Percentiles rank a stretch among this genome's conserved stretches.
Conservation (phyloP, 139 green algal genomes). For the Ettlia oleoabundans region DNA sequence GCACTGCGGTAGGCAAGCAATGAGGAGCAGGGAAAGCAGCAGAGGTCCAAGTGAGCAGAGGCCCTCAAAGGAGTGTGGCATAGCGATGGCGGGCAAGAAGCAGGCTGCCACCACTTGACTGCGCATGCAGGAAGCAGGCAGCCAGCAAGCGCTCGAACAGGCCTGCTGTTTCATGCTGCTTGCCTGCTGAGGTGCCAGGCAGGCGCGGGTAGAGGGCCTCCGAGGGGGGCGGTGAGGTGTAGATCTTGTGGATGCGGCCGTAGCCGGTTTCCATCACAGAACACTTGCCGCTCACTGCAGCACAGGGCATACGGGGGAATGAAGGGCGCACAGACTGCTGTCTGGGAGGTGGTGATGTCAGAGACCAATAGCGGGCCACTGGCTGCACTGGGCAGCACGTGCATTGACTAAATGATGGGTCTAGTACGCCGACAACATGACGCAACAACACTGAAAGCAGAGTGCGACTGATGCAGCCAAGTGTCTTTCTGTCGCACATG, state of each 20-base stretch:
- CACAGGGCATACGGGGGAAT: background rate
- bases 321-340: background rate
- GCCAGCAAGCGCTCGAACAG: too few relatives aligned
- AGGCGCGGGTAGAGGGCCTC: constrained; percentile 5
- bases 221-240: background rate
- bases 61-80: background rate
- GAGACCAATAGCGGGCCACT: too few relatives aligned
- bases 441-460: too few relatives aligned
- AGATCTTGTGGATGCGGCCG: constrained; percentile 24
- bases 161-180: too few relatives aligned
- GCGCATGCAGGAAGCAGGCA: too few relatives aligned
- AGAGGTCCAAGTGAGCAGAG: background rate
- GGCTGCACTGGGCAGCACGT: too few relatives aligned
- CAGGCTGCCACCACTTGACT: background rate
- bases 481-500: background rate
- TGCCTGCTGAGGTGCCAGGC: constrained; percentile 2
- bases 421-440: too few relatives aligned
- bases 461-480: too few relatives aligned
- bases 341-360: too few relatives aligned
- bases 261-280: constrained; percentile 31
- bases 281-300: constrained; percentile 18
- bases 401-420: too few relatives aligned
- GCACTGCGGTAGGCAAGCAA: constrained; percentile 21
- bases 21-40: background rate
- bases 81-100: background rate